These are phyloP conservation scores for Candida orba DNA, from an alignment of 805 yeast species.

Conservation along the genomic window DNA sequence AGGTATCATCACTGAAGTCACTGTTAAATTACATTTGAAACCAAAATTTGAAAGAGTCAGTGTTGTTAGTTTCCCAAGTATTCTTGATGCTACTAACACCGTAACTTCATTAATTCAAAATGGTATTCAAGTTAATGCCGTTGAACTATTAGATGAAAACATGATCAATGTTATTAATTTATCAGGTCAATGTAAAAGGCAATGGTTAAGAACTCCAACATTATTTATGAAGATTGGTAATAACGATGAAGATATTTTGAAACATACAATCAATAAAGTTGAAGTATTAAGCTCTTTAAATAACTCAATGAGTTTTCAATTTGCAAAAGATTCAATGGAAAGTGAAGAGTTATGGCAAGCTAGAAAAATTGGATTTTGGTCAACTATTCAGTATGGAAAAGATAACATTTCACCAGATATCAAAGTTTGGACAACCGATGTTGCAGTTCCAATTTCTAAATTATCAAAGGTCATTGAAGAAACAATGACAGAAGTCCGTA, in stretches of 20 bases:
- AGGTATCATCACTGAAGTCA: conserved; percentile 72
- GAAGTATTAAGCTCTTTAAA: conserved; percentile 35
- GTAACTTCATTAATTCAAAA: conserved; percentile 53
- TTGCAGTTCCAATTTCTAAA: conserved; percentile 68
- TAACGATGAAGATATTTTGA: conserved; percentile 29
- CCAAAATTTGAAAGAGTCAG: conserved; percentile 62
- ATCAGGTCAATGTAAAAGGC: conserved; percentile 44
- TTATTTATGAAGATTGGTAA: conserved; percentile 60
- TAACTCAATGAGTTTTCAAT: conserved; percentile 47
- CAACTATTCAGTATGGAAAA: conserved; percentile 58
- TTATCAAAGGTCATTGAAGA: conserved; percentile 53
- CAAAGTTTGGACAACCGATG: conserved; percentile 66
- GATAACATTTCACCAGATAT: conserved; percentile 35
- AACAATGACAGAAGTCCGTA: conserved; percentile 51
- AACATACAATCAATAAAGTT: conserved; percentile 41
- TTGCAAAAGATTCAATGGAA: conserved; percentile 52
- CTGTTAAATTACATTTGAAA: conserved; percentile 57
- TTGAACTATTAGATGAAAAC: conserved; percentile 64
- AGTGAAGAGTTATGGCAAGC: conserved; percentile 68
- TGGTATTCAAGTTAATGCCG: conserved; percentile 63
- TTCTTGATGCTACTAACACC: conserved; percentile 64
- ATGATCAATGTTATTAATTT: conserved; percentile 61
- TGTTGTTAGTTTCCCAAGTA: conserved; percentile 58
- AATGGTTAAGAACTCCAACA: conserved; percentile 54
- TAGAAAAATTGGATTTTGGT: conserved; percentile 65